A percentile compares a stretch with the other conserved stretches of the same genome.
Evolutionary conservation across 192 early-diverging fungal genomes (phyloP).

Genomic region (Coemansia asiatica): DNA sequence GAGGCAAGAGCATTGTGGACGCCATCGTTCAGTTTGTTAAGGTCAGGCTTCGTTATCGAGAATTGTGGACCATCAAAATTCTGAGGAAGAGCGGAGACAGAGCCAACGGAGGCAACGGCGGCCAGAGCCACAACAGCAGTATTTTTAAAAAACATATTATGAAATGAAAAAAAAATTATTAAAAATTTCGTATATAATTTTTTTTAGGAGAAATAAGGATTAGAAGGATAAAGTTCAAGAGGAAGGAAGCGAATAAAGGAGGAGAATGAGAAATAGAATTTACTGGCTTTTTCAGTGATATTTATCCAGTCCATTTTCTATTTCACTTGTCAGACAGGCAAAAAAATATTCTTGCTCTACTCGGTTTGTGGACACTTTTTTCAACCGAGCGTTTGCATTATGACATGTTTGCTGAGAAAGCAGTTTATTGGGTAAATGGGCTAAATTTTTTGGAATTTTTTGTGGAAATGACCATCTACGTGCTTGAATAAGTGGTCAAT

Average conservation of each 20-base stretch:
- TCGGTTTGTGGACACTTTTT: neutral
- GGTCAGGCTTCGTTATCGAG: too few relatives aligned
- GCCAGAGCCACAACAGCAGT: conserved; percentile 7
- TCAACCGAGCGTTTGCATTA: neutral
- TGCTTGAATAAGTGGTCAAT: neutral
- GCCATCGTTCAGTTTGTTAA: neutral
- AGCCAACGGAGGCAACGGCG: conserved; percentile 10
- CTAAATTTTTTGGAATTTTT: neutral
- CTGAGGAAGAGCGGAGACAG: conserved; percentile 14
- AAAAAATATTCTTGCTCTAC: neutral
- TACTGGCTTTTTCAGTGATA: neutral
- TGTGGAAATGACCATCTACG: neutral
- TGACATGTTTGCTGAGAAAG: neutral
- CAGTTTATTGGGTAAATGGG: neutral
- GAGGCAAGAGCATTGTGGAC: too few relatives aligned
- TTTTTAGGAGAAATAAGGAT: neutral
- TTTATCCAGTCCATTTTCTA: neutral
- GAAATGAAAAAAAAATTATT: neutral
- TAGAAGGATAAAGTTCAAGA: neutral
- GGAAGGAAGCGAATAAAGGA: neutral
- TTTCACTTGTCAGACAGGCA: neutral
- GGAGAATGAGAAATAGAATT: neutral
- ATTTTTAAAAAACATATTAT: neutral
- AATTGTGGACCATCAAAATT: neutral
- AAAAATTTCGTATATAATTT: neutral